Conservation (phyloP, 129 eudicot species). For the Kitagawia praeruptora region DNA sequence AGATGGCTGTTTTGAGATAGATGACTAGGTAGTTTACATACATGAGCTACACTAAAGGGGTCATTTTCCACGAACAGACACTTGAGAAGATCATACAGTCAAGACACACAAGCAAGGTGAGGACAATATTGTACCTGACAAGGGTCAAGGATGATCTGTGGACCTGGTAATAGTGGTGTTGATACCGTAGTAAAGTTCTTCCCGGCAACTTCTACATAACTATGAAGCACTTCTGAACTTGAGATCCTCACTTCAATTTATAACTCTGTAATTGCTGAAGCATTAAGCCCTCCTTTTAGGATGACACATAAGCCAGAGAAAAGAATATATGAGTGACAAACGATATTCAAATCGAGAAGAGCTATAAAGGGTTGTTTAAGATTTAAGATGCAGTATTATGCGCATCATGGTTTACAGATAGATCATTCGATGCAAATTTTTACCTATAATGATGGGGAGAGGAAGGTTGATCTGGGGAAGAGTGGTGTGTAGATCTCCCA, state of each 20-base stretch:
- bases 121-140: not conserved
- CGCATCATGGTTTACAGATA: not conserved
- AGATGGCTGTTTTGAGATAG: conserved; percentile 5
- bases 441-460: conserved; percentile 11
- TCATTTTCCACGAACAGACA: not conserved
- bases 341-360: not conserved
- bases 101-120: not conserved
- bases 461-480: conserved; percentile 13
- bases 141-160: not conserved
- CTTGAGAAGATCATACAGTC: not conserved
- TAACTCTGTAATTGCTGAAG: conserved; percentile 17
- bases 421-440: not conserved
- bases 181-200: not conserved
- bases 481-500: conserved; percentile 24
- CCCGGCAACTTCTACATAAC: conserved; percentile 11
- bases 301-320: conserved; percentile 4
- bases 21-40: conserved; percentile 16
- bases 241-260: conserved; percentile 15
- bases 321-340: not conserved
- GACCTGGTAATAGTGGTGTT: not conserved
- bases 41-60: conserved; percentile 11
- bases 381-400: not conserved
- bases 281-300: conserved; percentile 36
- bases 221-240: not conserved
- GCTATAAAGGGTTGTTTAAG: not conserved